Evolutionary conservation across 164 flowering plant species (phyloP).

Genomic region (Piper longum): DNA sequence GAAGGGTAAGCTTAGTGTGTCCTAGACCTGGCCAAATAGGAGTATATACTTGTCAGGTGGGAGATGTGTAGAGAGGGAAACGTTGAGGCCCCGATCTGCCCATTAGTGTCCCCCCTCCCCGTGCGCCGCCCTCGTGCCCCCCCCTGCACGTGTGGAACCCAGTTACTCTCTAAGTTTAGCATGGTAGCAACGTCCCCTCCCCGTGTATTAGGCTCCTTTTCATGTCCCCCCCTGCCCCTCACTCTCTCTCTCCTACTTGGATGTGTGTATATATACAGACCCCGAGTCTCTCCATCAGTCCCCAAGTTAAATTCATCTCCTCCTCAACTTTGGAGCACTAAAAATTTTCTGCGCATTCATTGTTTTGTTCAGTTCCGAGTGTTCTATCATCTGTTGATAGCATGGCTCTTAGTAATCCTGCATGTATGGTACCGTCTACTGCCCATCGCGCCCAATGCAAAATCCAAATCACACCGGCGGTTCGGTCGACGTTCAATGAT

Average conservation of each 20-base stretch:
- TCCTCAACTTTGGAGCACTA: no score
- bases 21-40: background rate
- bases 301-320: background rate
- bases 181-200: no score
- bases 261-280: background rate
- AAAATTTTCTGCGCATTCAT: no score
- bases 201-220: no score
- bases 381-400: background rate
- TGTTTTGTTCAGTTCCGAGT: no score
- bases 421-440: background rate
- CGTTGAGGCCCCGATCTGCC: background rate
- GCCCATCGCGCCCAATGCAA: background rate
- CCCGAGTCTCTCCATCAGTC: background rate
- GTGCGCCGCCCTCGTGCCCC: background rate
- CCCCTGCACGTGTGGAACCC: background rate
- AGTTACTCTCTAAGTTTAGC: background rate
- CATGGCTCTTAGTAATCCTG: background rate
- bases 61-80: background rate
- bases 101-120: background rate
- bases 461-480: background rate
- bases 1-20: no score
- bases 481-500: background rate
- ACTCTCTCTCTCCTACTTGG: background rate
- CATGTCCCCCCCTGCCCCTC: background rate
- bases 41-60: background rate